phyloP scores from a whole-genome alignment of 108 stramenopile genomes.

The Skeletonema potamos region DNA sequence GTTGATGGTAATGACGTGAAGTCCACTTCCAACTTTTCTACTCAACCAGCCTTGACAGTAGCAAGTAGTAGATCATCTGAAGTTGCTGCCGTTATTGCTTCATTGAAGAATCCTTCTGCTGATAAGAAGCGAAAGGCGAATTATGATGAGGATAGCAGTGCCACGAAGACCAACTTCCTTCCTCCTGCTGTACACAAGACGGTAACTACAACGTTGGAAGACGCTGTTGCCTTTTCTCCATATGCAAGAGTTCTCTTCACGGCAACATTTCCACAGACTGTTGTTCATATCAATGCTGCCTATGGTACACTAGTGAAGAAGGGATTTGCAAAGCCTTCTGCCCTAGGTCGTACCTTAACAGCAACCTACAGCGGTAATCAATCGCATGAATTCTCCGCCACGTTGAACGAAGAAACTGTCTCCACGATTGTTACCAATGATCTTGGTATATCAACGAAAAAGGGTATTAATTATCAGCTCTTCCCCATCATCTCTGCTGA shows the following conservation, averaged over 20 bases:
- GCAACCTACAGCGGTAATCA: background rate
- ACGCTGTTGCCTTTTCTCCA: conserved; percentile 25
- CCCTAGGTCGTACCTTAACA: background rate
- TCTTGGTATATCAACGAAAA: background rate
- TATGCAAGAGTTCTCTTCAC: conserved; percentile 25
- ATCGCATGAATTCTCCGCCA: background rate
- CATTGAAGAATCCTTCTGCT: conserved; percentile 8
- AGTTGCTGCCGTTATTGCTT: conserved; percentile 10
- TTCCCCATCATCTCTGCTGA: conserved; percentile 8
- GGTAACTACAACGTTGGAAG: conserved; percentile 18
- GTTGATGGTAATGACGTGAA: background rate
- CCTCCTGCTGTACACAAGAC: background rate
- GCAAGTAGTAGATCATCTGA: conserved; percentile 9
- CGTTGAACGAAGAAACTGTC: background rate
- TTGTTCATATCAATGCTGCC: conserved; percentile 26
- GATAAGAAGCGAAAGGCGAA: background rate
- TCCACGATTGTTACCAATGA: conserved; percentile 10
- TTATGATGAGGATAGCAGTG: background rate
- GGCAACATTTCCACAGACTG: conserved; percentile 16
- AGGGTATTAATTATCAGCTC: background rate
- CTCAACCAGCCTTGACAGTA: background rate
- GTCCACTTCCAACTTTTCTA: background rate
- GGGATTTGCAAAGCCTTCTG: conserved; percentile 9
- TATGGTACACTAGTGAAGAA: conserved; percentile 11
- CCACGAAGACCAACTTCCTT: background rate